Percentiles rank a stretch among this genome's conserved stretches.
These are phyloP conservation scores for Bruguiera gymnorhiza DNA, from an alignment of 345 rosid genomes.

Conservation along the genomic window DNA sequence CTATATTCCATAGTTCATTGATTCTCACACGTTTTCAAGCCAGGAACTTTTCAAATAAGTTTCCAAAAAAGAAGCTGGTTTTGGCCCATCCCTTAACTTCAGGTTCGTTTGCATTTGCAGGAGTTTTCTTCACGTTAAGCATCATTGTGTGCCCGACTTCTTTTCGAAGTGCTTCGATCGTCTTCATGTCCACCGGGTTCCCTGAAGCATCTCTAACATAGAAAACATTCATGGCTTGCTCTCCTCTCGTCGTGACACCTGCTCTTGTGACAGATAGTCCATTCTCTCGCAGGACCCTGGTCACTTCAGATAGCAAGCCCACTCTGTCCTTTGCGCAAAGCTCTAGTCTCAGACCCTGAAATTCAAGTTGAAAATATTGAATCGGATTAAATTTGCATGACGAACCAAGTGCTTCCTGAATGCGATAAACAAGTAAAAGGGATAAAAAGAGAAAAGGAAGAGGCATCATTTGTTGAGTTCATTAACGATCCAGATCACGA, in stretches of 20 bases:
- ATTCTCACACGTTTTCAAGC: slow-evolving; percentile 41
- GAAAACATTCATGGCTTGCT: slow-evolving; percentile 81
- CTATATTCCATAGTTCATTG: slow-evolving; percentile 15
- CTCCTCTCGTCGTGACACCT: slow-evolving; percentile 80
- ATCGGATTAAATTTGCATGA: background rate
- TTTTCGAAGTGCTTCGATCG: slow-evolving; percentile 67
- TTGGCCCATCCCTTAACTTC: slow-evolving; percentile 69
- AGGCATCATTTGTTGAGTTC: too few relatives aligned
- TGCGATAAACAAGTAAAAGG: too few relatives aligned
- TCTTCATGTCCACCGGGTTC: slow-evolving; percentile 73
- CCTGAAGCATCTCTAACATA: slow-evolving; percentile 86
- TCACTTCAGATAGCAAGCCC: slow-evolving; percentile 79
- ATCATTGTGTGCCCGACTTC: slow-evolving; percentile 85
- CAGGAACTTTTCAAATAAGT: slow-evolving; percentile 42
- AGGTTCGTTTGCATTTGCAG: slow-evolving; percentile 38
- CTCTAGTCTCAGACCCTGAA: slow-evolving; percentile 82
- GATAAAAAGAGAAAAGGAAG: too few relatives aligned
- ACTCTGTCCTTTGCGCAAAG: slow-evolving; percentile 82
- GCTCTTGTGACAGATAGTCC: slow-evolving; percentile 82
- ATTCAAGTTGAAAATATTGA: background rate
- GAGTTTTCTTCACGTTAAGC: slow-evolving; percentile 73
- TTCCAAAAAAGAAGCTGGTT: slow-evolving; percentile 89
- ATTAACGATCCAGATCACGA: too few relatives aligned
- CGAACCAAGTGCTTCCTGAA: too few relatives aligned
- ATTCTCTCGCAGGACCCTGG: slow-evolving; percentile 78